phyloP scores from a whole-genome alignment of 2,329 filamentous ascomycete species.

The Stachybotrys echinatus region DNA sequence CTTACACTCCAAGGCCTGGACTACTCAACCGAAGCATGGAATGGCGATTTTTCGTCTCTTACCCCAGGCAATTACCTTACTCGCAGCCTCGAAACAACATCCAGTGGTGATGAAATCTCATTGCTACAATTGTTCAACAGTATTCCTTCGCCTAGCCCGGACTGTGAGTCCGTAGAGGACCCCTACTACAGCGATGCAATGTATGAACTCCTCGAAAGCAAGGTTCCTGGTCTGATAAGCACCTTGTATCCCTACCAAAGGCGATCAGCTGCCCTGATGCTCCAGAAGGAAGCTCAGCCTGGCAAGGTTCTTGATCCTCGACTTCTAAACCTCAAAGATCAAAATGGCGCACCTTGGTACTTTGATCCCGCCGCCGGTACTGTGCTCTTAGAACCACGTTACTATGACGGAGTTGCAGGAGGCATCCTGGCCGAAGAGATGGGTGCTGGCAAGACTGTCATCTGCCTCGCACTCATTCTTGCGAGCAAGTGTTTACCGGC shows the following conservation, averaged over 20 bases:
- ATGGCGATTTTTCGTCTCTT: slow-evolving; percentile 28
- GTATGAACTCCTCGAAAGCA: slow-evolving; percentile 46
- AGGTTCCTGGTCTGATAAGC: slow-evolving; percentile 55
- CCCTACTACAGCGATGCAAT: slow-evolving; percentile 48
- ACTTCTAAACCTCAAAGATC: slow-evolving; percentile 54
- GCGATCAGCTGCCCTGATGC: slow-evolving; percentile 75
- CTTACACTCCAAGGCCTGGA: slow-evolving; percentile 49
- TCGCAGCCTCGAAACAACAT: neutral
- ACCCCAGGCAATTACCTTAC: neutral
- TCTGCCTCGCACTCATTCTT: slow-evolving; percentile 72
- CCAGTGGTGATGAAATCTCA: slow-evolving; percentile 38
- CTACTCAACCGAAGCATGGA: slow-evolving; percentile 51
- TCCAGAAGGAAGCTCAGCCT: slow-evolving; percentile 70
- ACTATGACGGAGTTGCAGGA: slow-evolving; percentile 69
- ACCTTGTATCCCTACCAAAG: slow-evolving; percentile 73
- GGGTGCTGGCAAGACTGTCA: slow-evolving; percentile 82
- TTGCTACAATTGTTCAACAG: slow-evolving; percentile 70
- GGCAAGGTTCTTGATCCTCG: slow-evolving; percentile 67
- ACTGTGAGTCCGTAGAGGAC: slow-evolving; percentile 41
- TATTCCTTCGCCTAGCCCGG: slow-evolving; percentile 62
- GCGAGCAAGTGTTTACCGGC: slow-evolving; percentile 68
- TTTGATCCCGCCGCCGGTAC: slow-evolving; percentile 60
- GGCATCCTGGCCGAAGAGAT: slow-evolving; percentile 79
- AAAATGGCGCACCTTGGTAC: slow-evolving; percentile 60
- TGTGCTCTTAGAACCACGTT: slow-evolving; percentile 59